phyloP scores from a whole-genome alignment of 805 yeast species.

The Brettanomyces anomalus region DNA sequence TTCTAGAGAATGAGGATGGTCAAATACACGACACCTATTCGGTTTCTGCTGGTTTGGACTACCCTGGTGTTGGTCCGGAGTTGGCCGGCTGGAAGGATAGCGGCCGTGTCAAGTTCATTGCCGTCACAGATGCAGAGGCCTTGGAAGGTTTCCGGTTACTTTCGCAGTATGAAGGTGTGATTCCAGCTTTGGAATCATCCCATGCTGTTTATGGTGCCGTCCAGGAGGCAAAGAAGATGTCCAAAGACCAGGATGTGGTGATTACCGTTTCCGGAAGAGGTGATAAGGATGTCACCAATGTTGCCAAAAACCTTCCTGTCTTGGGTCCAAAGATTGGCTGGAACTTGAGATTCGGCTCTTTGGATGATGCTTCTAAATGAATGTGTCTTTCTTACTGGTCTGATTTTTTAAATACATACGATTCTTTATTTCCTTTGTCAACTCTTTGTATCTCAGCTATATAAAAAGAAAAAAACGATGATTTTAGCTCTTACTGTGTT shows the following conservation, averaged over 20 bases:
- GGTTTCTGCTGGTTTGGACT: constrained; percentile 96
- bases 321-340: constrained; percentile 89
- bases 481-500: not conserved
- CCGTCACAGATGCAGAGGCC: constrained; percentile 95
- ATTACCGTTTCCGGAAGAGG: constrained; percentile 97
- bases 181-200: constrained; percentile 96
- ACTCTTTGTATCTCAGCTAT: no score
- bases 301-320: constrained; percentile 86
- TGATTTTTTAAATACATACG: no score
- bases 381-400: no score
- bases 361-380: constrained; percentile 23
- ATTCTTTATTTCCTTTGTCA: no score
- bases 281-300: constrained; percentile 97
- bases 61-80: constrained; percentile 99
- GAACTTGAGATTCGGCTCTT: constrained; percentile 80
- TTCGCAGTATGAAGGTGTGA: constrained; percentile 93
- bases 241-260: constrained; percentile 70
- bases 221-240: constrained; percentile 76
- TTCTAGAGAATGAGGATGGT: constrained; percentile 85
- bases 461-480: not conserved
- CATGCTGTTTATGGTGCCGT: constrained; percentile 93
- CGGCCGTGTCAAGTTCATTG: constrained; percentile 84
- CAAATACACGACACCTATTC: constrained; percentile 98
- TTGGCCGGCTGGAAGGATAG: constrained; percentile 89
- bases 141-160: constrained; percentile 80